A percentile compares a stretch with the other conserved stretches of the same genome.
These are phyloP conservation scores for Chimonanthus praecox DNA, from an alignment of 164 flowering plant genomes.

Conservation along the genomic window DNA sequence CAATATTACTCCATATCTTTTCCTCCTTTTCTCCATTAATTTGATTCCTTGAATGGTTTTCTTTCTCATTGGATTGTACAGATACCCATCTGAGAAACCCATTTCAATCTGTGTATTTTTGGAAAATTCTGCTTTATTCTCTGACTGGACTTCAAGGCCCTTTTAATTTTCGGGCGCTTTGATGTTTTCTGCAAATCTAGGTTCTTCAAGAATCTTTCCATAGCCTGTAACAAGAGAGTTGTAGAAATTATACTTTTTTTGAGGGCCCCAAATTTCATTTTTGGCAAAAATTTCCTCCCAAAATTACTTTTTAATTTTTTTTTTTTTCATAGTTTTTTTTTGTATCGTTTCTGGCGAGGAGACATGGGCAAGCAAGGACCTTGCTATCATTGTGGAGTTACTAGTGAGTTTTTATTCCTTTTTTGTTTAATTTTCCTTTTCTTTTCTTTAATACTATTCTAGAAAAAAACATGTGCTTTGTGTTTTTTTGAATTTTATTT, in stretches of 20 bases:
- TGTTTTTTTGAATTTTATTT: not conserved
- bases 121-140: slow-evolving; percentile 14
- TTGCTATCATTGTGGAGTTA: slow-evolving; percentile 98
- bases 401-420: slow-evolving; percentile 65
- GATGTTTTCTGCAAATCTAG: slow-evolving; percentile 32
- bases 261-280: not conserved
- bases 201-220: slow-evolving; percentile 18
- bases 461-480: not conserved
- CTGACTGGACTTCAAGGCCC: slow-evolving; percentile 11
- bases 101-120: slow-evolving; percentile 19
- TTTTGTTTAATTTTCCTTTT: not conserved
- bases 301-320: no score
- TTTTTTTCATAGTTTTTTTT: not conserved
- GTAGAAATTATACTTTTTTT: slow-evolving; percentile 11
- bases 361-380: slow-evolving; percentile 95
- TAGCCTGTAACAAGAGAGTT: slow-evolving; percentile 13
- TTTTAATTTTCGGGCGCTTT: slow-evolving; percentile 1
- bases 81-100: slow-evolving; percentile 33
- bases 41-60: slow-evolving; percentile 51
- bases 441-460: no score
- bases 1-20: slow-evolving; percentile 35
- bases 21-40: slow-evolving; percentile 47
- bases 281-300: not conserved
- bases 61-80: slow-evolving; percentile 45
- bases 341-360: slow-evolving; percentile 2